Evolutionary conservation across 192 early-diverging fungal species (phyloP).

Genomic region (Backusella tuberculispora): DNA sequence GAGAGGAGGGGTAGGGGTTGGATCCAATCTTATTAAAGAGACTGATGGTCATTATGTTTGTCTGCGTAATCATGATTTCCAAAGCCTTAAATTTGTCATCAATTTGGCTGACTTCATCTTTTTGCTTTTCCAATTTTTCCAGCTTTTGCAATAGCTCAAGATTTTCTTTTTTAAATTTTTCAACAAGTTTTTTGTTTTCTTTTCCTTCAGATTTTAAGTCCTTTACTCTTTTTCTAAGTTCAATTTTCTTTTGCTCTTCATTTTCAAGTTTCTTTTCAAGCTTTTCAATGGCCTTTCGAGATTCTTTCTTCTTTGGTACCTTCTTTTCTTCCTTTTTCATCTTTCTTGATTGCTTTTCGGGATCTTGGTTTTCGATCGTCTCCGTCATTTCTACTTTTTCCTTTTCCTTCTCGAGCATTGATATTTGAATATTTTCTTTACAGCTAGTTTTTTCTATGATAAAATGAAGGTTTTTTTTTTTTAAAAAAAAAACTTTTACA

Average conservation of each 20-base stretch:
- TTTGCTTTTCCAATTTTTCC: neutral
- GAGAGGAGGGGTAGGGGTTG: neutral
- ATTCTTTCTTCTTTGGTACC: neutral
- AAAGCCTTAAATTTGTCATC: neutral
- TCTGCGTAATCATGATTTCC: neutral
- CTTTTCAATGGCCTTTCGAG: neutral
- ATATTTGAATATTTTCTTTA: neutral
- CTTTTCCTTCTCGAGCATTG: neutral
- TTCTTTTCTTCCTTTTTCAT: neutral
- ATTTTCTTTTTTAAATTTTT: neutral
- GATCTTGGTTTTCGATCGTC: neutral
- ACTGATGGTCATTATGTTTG: neutral
- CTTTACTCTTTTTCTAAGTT: neutral
- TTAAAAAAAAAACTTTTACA: no score
- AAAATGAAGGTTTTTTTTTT: no score
- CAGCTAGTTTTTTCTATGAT: neutral
- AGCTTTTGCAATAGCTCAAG: neutral
- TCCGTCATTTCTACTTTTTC: no score
- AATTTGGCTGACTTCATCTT: neutral
- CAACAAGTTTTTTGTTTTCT: neutral
- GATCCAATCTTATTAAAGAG: neutral
- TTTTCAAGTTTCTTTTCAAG: conserved; percentile 8
- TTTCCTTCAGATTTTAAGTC: neutral
- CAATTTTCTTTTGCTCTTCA: neutral
- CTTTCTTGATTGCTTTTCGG: neutral